Base-by-base conservation (phyloP, 495 filamentous ascomycete genomes). In the Elasticomyces elasticus region DNA sequence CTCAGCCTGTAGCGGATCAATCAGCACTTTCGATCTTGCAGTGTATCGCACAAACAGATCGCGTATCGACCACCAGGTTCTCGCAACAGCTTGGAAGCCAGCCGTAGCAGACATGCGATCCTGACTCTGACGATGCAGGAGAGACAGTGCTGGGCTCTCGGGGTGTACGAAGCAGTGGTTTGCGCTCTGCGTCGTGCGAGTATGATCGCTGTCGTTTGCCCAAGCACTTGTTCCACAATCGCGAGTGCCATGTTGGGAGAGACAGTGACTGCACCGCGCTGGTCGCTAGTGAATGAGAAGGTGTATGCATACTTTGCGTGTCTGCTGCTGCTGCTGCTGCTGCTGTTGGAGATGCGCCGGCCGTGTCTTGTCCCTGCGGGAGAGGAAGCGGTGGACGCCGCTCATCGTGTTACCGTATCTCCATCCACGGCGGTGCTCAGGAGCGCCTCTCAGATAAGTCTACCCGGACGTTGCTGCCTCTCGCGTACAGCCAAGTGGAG, bases 311-410 rank as follows among this genome's bases (percentile, higher is more conserved):
- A 63, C 61, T 55, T 55, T 54, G 46, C 10, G 22, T 5, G 46
- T 47, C 9, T 43, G 37, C 28, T 64, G 65, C 52, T 72, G 22
- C 6, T 51, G 52, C 9, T 43, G 37, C 28, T 64, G 65, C 52
- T 72, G 30, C 35, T 40, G 35, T 17, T 40, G 35, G 19, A 40
- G 35, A 40, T 49, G 45, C 19, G 24, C 15, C 13, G 45, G 72
- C 54, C n/a, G n/a, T n/a, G 74, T 77, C 67, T 84, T 88, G 40
- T 90, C 86, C 41, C 86, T 79, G 58, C 82, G 78, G 49, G 83
- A 88, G 47, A 89, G 79, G 61, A 92, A 83, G 58, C 79, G 71
- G 56, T 81, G 76, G 56, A 86, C 76, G 9, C 78, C 79, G 66
- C 74, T 79, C 77, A 81, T 82, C 23, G 9, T 23, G 42, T 19